A percentile compares a stretch with the other conserved stretches of the same genome.
phyloP scores from a whole-genome alignment of 192 early-diverging fungal genomes.

The Coemansia sp. region DNA sequence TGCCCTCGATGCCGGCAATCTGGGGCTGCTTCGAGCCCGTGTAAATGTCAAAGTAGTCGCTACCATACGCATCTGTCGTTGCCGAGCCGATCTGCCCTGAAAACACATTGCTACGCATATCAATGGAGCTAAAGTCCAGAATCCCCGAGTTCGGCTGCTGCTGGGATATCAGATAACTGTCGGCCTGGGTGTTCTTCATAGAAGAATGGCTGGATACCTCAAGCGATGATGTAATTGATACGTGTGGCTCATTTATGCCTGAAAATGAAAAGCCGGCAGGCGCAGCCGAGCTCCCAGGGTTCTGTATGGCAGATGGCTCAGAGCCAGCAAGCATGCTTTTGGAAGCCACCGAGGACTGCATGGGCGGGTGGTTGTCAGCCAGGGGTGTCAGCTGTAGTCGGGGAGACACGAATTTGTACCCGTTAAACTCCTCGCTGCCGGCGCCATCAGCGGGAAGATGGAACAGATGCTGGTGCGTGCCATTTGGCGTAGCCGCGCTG shows the following conservation, averaged over 20 bases:
- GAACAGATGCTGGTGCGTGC: neutral
- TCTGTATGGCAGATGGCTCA: neutral
- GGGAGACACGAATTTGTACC: neutral
- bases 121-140: constrained; percentile 3
- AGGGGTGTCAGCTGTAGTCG: neutral
- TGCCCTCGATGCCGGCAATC: constrained; percentile 2
- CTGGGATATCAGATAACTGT: constrained; percentile 2
- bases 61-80: constrained; percentile 14
- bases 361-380: neutral
- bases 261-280: neutral
- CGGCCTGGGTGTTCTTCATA: neutral
- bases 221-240: neutral
- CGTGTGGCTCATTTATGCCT: neutral
- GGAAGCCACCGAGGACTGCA: neutral
- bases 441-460: neutral
- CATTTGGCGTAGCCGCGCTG: neutral
- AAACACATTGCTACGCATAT: constrained; percentile 1
- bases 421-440: constrained; percentile 1
- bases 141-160: neutral
- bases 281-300: too few species aligned
- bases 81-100: constrained; percentile 22
- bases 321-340: neutral
- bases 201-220: neutral
- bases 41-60: constrained; percentile 25
- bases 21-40: neutral